phyloP scores from a whole-genome alignment of 495 filamentous ascomycete species.

The Aspergillus baeticus region DNA sequence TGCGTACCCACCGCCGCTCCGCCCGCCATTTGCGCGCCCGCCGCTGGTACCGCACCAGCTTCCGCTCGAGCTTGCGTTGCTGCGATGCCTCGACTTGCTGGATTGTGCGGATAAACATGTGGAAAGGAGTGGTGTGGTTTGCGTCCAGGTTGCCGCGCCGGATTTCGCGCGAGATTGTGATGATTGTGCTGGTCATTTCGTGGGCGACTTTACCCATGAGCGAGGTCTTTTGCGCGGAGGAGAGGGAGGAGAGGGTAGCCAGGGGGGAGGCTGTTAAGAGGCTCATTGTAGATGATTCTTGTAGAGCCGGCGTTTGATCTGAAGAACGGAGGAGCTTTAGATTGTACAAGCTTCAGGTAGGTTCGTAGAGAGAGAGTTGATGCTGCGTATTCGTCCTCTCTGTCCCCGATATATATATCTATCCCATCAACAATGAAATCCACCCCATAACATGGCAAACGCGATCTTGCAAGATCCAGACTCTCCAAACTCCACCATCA shows the following conservation, averaged over 20 bases:
- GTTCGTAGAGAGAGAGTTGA: too few relatives aligned
- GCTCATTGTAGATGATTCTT: conserved; percentile 2
- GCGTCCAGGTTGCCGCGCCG: conserved; percentile 16
- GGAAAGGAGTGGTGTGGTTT: conserved; percentile 19
- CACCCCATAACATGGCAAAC: too few relatives aligned
- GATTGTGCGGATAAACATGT: conserved; percentile 25
- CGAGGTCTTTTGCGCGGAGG: conserved; percentile 16
- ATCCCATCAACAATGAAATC: too few relatives aligned
- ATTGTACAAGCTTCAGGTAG: too few relatives aligned
- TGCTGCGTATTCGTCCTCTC: too few relatives aligned
- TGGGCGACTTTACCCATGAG: conserved; percentile 29
- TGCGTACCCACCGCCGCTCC: conserved; percentile 18
- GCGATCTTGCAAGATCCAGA: too few relatives aligned
- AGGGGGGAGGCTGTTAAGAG: conserved; percentile 7
- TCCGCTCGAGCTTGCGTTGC: conserved; percentile 15
- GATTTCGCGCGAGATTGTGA: conserved; percentile 21
- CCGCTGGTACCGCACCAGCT: conserved; percentile 3
- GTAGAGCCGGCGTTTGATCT: neutral
- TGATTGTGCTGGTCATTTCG: conserved; percentile 30
- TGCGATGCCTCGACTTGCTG: conserved; percentile 7
- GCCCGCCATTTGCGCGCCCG: conserved; percentile 9
- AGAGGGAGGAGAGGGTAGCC: conserved; percentile 17
- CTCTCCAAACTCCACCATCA: too few relatives aligned
- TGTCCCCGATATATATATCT: too few relatives aligned
- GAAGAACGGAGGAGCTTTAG: neutral